These are phyloP conservation scores for Blastocrithidia nonstop DNA, from an alignment of 208 protist species.

Conservation along the genomic window DNA sequence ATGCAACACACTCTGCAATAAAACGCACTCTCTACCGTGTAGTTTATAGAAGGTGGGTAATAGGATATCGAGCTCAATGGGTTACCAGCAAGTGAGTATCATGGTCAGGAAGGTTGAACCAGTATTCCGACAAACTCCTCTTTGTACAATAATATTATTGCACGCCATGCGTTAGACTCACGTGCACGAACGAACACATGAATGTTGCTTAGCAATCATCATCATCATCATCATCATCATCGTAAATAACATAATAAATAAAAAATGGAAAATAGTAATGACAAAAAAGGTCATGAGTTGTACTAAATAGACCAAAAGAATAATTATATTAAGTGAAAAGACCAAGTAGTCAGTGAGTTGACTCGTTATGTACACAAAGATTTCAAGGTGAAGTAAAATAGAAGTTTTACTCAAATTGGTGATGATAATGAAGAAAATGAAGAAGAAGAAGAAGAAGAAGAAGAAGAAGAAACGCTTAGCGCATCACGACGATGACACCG, in stretches of 20 bases:
- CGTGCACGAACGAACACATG: conserved; percentile 67
- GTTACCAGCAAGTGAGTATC: conserved; percentile 45
- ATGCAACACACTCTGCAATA: conserved; percentile 40
- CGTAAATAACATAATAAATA: too few relatives aligned
- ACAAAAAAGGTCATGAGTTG: too few relatives aligned
- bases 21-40: conserved; percentile 39
- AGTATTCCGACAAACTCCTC: conserved; percentile 65
- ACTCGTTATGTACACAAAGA: too few relatives aligned
- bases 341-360: too few relatives aligned
- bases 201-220: conserved; percentile 10
- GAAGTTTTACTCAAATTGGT: too few relatives aligned
- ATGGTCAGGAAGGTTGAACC: conserved; percentile 52
- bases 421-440: not conserved
- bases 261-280: too few relatives aligned
- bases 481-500: conserved; percentile 21
- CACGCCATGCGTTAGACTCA: conserved; percentile 45
- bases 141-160: conserved; percentile 43
- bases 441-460: not conserved
- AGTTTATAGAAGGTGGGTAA: conserved; percentile 70
- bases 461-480: conserved; percentile 15
- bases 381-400: too few relatives aligned
- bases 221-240: not conserved
- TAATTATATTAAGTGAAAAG: too few relatives aligned
- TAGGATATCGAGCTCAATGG: conserved; percentile 60
- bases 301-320: too few relatives aligned